Evolutionary conservation across 371 early-diverging fungal genomes (phyloP).

Genomic region (Mucor saturninus): DNA sequence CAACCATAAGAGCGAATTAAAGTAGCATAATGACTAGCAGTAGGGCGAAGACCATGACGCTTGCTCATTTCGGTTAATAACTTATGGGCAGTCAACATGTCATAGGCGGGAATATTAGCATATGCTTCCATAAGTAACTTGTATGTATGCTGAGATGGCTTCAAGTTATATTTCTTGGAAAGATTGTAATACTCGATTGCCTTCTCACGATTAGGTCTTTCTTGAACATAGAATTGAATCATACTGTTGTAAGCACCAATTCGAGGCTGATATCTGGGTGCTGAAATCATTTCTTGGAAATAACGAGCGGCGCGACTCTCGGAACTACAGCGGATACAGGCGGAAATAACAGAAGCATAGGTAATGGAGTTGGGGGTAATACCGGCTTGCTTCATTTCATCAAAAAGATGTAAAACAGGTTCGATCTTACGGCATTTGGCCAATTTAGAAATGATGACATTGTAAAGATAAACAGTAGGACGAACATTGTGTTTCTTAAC

Average conservation of each 20-base stretch:
- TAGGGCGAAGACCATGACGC: conserved; percentile 49
- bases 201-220: conserved; percentile 57
- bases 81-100: conserved; percentile 61
- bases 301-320: conserved; percentile 55
- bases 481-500: conserved; percentile 58
- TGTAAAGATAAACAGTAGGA: conserved; percentile 65
- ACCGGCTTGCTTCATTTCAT: conserved; percentile 58
- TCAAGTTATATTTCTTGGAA: conserved; percentile 42
- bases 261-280: conserved; percentile 64
- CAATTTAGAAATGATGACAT: conserved; percentile 65
- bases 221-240: conserved; percentile 69
- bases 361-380: conserved; percentile 65
- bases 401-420: conserved; percentile 50
- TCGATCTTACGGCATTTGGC: conserved; percentile 63
- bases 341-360: conserved; percentile 65
- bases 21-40: conserved; percentile 59
- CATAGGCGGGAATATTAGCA: conserved; percentile 64
- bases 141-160: conserved; percentile 63
- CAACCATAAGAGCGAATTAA: conserved; percentile 66
- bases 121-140: conserved; percentile 63
- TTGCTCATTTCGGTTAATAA: conserved; percentile 55
- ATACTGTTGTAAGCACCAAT: conserved; percentile 64
- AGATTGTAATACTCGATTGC: conserved; percentile 60
- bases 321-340: conserved; percentile 58
- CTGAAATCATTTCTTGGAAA: conserved; percentile 57